Percentiles rank a stretch among this genome's conserved stretches.
Conservation (phyloP, 2,329 filamentous ascomycete genomes). For the Bertia moriformis region DNA sequence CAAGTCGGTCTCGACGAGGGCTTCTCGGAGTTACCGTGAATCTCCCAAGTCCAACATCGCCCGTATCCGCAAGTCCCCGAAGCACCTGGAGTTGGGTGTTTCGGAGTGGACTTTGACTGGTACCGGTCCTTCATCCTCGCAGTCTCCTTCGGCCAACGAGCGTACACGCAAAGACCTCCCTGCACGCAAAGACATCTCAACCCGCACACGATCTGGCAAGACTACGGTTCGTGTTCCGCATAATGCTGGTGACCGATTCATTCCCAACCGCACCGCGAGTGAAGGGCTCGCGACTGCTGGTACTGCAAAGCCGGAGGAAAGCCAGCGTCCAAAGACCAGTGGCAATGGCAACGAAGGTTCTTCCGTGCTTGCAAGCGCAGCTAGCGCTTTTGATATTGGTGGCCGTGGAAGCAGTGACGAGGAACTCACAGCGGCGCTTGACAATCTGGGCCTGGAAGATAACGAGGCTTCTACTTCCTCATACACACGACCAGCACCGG, state of each 20-base stretch:
- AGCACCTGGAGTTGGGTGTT: constrained; percentile 71
- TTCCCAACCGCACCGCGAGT: constrained; percentile 82
- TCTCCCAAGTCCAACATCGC: constrained; percentile 97
- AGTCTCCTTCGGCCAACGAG: constrained; percentile 1
- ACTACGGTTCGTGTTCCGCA: constrained; percentile 45
- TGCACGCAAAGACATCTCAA: constrained; percentile 30
- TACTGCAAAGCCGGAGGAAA: constrained; percentile 72
- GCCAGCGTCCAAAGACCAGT: constrained; percentile 59
- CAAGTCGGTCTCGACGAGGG: constrained; percentile 49
- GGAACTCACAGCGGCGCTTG: constrained; percentile 65
- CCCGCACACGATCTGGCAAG: constrained; percentile 45
- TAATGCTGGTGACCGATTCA: constrained; percentile 82
- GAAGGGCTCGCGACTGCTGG: constrained; percentile 73
- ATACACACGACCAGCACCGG: constrained; percentile 69
- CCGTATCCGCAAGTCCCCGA: constrained; percentile 59
- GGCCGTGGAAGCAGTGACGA: constrained; percentile 44
- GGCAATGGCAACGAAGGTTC: constrained; percentile 53
- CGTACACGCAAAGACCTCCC: constrained; percentile 24
- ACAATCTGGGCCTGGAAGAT: constrained; percentile 60
- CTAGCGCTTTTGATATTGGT: constrained; percentile 49
- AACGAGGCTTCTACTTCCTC: constrained; percentile 54
- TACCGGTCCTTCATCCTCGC: constrained; percentile 40
- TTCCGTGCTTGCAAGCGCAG: constrained; percentile 60
- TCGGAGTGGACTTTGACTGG: constrained; percentile 86
- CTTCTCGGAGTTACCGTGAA: constrained; percentile 45